Evolutionary conservation across 306 rosid genomes (phyloP), one percentile per base, ranked within the genome.

Genomic region (Vachellia collinsii): DNA sequence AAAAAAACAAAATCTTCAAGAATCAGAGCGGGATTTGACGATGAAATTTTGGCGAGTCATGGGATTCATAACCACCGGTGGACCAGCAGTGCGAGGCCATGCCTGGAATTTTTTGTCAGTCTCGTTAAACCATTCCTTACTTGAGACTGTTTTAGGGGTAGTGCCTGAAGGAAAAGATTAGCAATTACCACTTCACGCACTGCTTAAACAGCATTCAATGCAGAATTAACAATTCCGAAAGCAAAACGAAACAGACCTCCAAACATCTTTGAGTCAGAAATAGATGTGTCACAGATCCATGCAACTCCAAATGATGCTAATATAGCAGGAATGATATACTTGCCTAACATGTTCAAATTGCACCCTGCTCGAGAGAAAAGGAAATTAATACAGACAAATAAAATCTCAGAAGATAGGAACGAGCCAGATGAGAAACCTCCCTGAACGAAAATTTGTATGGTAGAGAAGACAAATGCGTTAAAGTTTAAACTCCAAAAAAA

Each of bases 41-140:
- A 89, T 81, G 86, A 87, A 91, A 79, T 89, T 91, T 76, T 91
- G 95, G 77, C 91, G 93, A 53, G 79, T 81, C 20, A 91, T 89
- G 78, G 94, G 94, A 67, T 91, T 91, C 91, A 91, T 89, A 63
- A 87, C 91, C 61, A 91, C 94, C 2, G 95, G 95, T 48, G 92
- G 92, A 75, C 94, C 94, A 42, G 91, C 91, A 39, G 90, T 85
- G 0, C 98, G 97, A 77, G 99, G 99, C 99, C 97, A 94, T 56
- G 97, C 83, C 88, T 93, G 94, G 29, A 93, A 87, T 81, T 89
- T 94, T 76, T 87, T 89, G 85, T 94, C 98, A 22, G 98, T 94
- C 89, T 92, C 97, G 70, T 87, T 94, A 78, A 61, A 82, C 98
- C 98, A 94, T 73, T 80, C 93, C 46, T 79, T 72, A 83, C 66